Percentiles rank a stretch among this genome's conserved stretches.
Conservation (phyloP, 2,329 filamentous ascomycete species). For the Bipolaris bicolor region DNA sequence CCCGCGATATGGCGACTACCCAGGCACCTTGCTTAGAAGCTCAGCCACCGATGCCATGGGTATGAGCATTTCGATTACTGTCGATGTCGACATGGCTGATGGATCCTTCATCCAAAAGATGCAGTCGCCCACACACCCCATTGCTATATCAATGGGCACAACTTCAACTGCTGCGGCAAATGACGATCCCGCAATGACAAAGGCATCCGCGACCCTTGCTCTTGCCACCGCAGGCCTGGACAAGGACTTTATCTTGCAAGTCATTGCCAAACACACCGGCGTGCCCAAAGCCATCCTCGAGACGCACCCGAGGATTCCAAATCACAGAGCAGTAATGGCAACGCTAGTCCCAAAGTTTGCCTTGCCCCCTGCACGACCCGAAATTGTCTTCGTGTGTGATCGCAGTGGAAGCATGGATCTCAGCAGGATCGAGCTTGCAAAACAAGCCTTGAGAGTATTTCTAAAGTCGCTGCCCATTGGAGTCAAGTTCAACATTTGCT, state of each 20-base stretch:
- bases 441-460: slow-evolving; percentile 65
- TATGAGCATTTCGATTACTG: slow-evolving; percentile 60
- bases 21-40: slow-evolving; percentile 41
- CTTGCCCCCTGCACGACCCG: slow-evolving; percentile 62
- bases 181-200: slow-evolving; percentile 60
- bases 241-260: slow-evolving; percentile 70
- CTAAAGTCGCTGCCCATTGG: slow-evolving; percentile 69
- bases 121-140: slow-evolving; percentile 71
- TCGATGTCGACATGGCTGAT: slow-evolving; percentile 65
- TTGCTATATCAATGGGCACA: slow-evolving; percentile 68
- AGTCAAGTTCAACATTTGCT: slow-evolving; percentile 72
- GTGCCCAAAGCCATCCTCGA: slow-evolving; percentile 71
- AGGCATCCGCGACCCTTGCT: slow-evolving; percentile 67
- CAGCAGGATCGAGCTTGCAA: slow-evolving; percentile 60
- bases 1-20: slow-evolving; percentile 66
- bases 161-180: slow-evolving; percentile 55
- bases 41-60: slow-evolving; percentile 17
- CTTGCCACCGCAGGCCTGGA: slow-evolving; percentile 61
- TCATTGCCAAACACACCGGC: slow-evolving; percentile 65
- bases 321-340: slow-evolving; percentile 71
- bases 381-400: slow-evolving; percentile 76
- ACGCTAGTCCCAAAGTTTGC: slow-evolving; percentile 73
- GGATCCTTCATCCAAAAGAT: slow-evolving; percentile 65
- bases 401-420: slow-evolving; percentile 70
- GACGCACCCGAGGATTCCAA: slow-evolving; percentile 64